These are phyloP conservation scores for Biscogniauxia marginata DNA, from an alignment of 2,329 filamentous ascomycete genomes.

Conservation along the genomic window DNA sequence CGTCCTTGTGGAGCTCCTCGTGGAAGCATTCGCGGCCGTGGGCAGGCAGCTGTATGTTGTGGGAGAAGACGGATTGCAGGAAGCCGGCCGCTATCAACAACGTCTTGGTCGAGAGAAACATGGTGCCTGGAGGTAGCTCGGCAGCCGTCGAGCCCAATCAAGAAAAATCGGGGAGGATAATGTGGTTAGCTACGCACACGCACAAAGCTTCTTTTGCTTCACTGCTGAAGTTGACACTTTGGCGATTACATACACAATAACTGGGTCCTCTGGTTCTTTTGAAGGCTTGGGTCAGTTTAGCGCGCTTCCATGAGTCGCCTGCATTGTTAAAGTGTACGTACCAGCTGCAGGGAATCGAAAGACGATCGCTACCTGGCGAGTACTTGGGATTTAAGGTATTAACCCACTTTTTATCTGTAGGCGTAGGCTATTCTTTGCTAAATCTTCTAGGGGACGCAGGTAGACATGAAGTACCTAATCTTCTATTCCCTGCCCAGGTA, in stretches of 20 bases:
- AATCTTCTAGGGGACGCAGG: neutral
- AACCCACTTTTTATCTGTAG: neutral
- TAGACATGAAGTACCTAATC: neutral
- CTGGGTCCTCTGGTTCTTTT: neutral
- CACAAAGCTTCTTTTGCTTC: neutral
- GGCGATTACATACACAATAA: conserved; percentile 20
- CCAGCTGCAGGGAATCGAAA: neutral
- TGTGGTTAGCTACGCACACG: neutral
- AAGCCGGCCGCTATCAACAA: conserved; percentile 53
- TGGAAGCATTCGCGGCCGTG: conserved; percentile 98
- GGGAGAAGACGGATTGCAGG: conserved; percentile 59
- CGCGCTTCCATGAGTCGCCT: conserved; percentile 7
- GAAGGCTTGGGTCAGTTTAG: conserved; percentile 19
- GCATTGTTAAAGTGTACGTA: neutral
- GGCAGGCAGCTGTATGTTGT: conserved; percentile 93
- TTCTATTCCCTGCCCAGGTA: neutral
- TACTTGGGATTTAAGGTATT: neutral
- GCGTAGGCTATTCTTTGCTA: too few relatives aligned
- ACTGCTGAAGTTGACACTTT: conserved; percentile 28
- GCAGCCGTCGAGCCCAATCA: too few relatives aligned
- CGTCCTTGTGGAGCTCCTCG: conserved; percentile 86
- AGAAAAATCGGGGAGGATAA: too few relatives aligned
- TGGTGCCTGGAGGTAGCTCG: conserved; percentile 33
- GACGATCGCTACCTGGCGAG: neutral
- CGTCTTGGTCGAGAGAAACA: conserved; percentile 44